phyloP scores from a whole-genome alignment of 2,329 filamentous ascomycete genomes.

The Aspergillus fischeri region DNA sequence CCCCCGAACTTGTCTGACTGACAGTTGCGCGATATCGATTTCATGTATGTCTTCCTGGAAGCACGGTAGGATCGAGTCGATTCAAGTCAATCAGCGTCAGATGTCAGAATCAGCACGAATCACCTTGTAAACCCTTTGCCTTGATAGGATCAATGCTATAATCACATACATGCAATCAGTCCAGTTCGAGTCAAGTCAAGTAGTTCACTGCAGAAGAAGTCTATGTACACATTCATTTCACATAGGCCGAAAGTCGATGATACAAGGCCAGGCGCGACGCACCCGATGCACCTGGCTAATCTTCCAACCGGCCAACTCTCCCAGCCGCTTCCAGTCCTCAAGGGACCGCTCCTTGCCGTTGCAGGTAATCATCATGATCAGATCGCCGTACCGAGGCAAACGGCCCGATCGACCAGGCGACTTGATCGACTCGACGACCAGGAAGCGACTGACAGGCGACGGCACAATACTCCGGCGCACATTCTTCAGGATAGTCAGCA shows the following conservation, averaged over 20 bases:
- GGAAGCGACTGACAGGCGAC: not conserved
- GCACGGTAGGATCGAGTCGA: too few relatives aligned
- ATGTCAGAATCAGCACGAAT: too few relatives aligned
- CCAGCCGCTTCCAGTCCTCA: not conserved
- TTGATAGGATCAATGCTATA: too few relatives aligned
- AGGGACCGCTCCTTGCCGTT: not conserved
- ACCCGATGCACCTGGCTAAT: not conserved
- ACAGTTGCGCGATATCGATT: too few relatives aligned
- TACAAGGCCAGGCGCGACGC: not conserved
- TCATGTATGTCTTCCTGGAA: too few relatives aligned
- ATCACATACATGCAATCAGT: too few relatives aligned
- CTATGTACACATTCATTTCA: not conserved
- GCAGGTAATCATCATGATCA: not conserved
- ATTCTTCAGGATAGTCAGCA: not conserved
- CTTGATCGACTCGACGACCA: not conserved
- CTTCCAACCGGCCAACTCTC: not conserved
- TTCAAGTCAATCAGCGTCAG: too few relatives aligned
- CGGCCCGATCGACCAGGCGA: not conserved
- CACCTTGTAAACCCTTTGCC: too few relatives aligned
- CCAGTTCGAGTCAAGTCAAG: too few relatives aligned
- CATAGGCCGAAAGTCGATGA: not conserved
- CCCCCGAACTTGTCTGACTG: too few relatives aligned
- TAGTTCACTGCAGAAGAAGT: too few relatives aligned
- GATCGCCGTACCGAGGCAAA: not conserved
- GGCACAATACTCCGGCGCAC: not conserved